Conservation (phyloP, 106 monocot species). For the Platanthera zijinensis region DNA sequence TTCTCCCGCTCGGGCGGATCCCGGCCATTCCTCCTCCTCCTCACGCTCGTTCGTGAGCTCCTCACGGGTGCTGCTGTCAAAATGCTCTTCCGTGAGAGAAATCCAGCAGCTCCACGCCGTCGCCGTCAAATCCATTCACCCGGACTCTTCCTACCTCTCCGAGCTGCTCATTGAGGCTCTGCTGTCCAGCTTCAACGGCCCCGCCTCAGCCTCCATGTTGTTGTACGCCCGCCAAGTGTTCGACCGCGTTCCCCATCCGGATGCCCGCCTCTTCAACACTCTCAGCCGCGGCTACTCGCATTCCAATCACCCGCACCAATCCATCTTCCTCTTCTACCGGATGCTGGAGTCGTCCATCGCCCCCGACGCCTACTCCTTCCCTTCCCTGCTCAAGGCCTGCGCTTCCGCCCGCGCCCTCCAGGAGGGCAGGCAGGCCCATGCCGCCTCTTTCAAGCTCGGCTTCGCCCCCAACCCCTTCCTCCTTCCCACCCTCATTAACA, state of each 20-base stretch:
- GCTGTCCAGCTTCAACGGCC: conserved; percentile 3
- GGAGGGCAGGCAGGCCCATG: conserved; percentile 48
- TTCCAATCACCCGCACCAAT: conserved; percentile 22
- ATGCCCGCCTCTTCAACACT: conserved; percentile 56
- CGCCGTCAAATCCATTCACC: conserved; percentile 32
- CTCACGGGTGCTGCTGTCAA: neutral
- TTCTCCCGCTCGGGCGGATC: neutral
- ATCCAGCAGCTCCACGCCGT: conserved; percentile 62
- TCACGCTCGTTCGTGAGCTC: conserved; percentile 10
- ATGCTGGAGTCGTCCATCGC: conserved; percentile 27
- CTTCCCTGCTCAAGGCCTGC: conserved; percentile 67
- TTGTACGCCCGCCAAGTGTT: conserved; percentile 54
- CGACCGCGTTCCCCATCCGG: conserved; percentile 38
- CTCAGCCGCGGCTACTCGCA: conserved; percentile 54
- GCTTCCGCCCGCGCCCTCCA: conserved; percentile 25
- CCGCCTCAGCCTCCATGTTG: conserved; percentile 14
- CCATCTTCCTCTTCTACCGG: conserved; percentile 34
- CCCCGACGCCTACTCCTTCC: conserved; percentile 68
- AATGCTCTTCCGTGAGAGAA: conserved; percentile 32
- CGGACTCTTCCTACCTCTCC: conserved; percentile 10
- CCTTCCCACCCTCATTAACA: conserved; percentile 51
- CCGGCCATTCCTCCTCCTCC: neutral
- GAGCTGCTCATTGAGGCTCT: conserved; percentile 47
- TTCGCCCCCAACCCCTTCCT: conserved; percentile 35
- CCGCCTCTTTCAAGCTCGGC: conserved; percentile 32